Conservation (phyloP, 2,329 filamentous ascomycete species). For the Fusarium tuaranense region DNA sequence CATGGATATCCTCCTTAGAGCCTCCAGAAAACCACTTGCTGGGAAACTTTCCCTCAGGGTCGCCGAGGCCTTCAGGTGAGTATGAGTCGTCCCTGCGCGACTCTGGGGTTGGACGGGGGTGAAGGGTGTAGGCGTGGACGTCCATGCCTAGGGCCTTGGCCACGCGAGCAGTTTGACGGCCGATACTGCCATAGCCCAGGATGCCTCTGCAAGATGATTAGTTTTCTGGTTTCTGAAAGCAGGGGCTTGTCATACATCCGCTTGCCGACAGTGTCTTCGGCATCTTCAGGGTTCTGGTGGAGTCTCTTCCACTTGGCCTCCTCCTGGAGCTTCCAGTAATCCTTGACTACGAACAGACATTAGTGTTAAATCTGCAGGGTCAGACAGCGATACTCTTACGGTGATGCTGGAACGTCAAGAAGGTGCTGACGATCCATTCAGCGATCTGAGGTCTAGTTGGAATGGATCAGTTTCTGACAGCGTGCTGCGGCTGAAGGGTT, state of each 20-base stretch:
- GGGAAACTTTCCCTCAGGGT: conserved; percentile 62
- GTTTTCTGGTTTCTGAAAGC: not conserved
- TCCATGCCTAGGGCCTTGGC: conserved; percentile 76
- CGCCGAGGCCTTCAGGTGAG: conserved; percentile 74
- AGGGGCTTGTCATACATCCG: conserved; percentile 57
- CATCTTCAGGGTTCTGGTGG: conserved; percentile 30
- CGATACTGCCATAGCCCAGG: conserved; percentile 67
- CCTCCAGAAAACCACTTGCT: conserved; percentile 63
- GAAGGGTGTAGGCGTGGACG: conserved; percentile 80
- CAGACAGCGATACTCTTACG: conserved; percentile 47
- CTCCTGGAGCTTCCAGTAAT: conserved; percentile 58
- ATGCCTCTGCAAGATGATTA: conserved; percentile 54
- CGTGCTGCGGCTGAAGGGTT: not conserved
- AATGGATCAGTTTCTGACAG: not conserved
- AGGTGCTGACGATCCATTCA: conserved; percentile 67
- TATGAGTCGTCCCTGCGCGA: conserved; percentile 74
- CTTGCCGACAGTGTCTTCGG: conserved; percentile 59
- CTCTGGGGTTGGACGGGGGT: conserved; percentile 73
- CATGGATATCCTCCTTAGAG: conserved; percentile 57
- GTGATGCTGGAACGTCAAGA: conserved; percentile 60
- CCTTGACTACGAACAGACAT: conserved; percentile 50
- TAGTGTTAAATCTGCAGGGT: too few relatives aligned
- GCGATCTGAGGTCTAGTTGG: conserved; percentile 67
- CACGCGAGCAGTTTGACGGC: conserved; percentile 66
- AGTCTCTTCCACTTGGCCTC: conserved; percentile 57